These are phyloP conservation scores for Lactifluus subvellereus DNA, from an alignment of 768 basidiomycete species.

Conservation along the genomic window DNA sequence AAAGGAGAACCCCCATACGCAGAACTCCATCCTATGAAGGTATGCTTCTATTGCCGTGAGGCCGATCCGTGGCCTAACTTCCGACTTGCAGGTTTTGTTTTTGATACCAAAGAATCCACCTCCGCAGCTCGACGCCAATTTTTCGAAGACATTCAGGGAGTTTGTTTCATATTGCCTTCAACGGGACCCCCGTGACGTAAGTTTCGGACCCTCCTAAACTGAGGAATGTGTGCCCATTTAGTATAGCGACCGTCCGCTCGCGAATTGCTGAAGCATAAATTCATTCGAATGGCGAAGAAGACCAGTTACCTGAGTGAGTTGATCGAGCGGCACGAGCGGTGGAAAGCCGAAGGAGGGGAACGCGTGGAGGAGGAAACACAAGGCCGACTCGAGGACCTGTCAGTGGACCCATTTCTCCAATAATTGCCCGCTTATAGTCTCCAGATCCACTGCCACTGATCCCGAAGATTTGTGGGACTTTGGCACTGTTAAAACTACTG, in stretches of 20 bases:
- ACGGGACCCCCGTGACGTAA: conserved; percentile 86
- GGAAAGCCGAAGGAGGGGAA: conserved; percentile 86
- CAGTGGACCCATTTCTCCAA: conserved; percentile 28
- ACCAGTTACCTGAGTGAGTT: conserved; percentile 91
- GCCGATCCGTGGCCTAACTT: background rate
- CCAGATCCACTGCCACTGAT: conserved; percentile 50
- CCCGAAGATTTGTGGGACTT: conserved; percentile 94
- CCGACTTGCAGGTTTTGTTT: conserved; percentile 71
- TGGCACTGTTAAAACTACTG: conserved; percentile 84
- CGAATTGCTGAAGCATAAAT: conserved; percentile 94
- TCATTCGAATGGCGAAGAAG: conserved; percentile 92
- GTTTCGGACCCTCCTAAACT: conserved; percentile 24
- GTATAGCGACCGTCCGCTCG: conserved; percentile 85
- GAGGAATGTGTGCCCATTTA: conserved; percentile 23
- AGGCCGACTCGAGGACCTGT: conserved; percentile 59
- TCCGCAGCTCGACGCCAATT: conserved; percentile 82
- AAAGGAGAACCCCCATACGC: conserved; percentile 98
- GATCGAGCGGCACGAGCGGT: conserved; percentile 90
- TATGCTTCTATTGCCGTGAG: conserved; percentile 31
- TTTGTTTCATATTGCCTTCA: conserved; percentile 92
- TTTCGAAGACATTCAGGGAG: conserved; percentile 89
- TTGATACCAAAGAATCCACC: conserved; percentile 98
- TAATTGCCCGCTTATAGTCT: background rate
- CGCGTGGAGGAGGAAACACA: conserved; percentile 66
- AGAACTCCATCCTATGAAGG: conserved; percentile 99